A percentile compares a stretch with the other conserved stretches of the same genome.
Evolutionary conservation across 306 rosid species (phyloP).

Genomic region (Pyrus betulifolia): DNA sequence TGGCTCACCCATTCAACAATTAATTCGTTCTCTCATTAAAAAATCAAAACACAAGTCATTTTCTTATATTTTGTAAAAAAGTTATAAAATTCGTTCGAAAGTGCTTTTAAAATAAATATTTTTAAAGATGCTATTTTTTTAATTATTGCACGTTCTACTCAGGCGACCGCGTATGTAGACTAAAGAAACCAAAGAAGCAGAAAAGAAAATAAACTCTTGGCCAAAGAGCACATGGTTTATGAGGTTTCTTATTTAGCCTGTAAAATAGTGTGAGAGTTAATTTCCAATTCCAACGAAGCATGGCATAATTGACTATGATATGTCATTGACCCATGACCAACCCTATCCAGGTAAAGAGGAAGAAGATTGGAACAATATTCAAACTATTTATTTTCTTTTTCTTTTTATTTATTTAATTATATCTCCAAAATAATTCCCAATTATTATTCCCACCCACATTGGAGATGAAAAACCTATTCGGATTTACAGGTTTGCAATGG

Average conservation of each 20-base stretch:
- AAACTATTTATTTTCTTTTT: background rate
- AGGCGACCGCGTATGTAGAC: background rate
- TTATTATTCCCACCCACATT: conserved; percentile 3
- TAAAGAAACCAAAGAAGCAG: background rate
- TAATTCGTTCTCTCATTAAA: no score
- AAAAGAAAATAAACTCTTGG: background rate
- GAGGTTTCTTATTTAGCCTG: background rate
- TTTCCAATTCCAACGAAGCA: background rate
- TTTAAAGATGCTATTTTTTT: no score
- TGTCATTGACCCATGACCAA: conserved; percentile 1
- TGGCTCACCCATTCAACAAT: no score
- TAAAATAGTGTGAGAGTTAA: background rate
- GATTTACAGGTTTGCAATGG: background rate
- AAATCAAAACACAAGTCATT: no score
- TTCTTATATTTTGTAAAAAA: no score
- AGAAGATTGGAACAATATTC: no score
- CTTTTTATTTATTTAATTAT: background rate
- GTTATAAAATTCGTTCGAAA: no score
- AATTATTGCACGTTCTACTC: no score
- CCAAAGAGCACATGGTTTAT: background rate
- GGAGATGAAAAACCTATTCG: background rate
- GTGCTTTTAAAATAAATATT: no score
- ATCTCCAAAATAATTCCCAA: background rate
- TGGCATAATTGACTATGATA: background rate
- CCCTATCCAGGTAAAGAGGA: background rate